Base-by-base conservation (phyloP, 1,139 yeast species). In the Diutina scorzettiae region DNA sequence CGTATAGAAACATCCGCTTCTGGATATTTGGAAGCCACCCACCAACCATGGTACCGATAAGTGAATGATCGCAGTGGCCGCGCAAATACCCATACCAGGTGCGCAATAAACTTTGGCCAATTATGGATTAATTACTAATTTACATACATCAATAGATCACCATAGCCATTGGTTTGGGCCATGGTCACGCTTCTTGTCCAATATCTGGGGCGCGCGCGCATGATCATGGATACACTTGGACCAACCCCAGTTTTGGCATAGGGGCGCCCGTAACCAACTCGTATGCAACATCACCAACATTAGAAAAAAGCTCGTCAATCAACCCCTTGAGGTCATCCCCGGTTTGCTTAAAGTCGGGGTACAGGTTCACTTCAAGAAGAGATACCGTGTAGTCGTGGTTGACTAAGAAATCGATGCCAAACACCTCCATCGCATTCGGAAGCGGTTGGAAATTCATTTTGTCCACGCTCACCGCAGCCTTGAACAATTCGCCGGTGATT, bases 281-380 rank as follows among this genome's bases (percentile, higher is more conserved):
- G 24, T 34, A 34, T 12, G 39, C 29, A 7, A 34, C 39, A 9
- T 34, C 39, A 6, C 39, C 69, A 3, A 73, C 70, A 14, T 68
- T 64, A 31, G 67, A 73, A 51, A 81, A 80, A 40, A 82, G 62
- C 36, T 69, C 77, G 50, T 67, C 66, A 25, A 91, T 84, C 23
- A 89, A 54, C 1, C 54, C 64, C 54, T 81, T 82, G 52, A 91
- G 66, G 5, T 73, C 80, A 17, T 64, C 73, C 11, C 98, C 98
- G 0, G 97, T 91, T 60, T 91, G 98, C 55, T 87, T 87, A 62
- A 91, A 91, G 56, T 91, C 98, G 1, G 98, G 98, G 56, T 82
- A 91, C 8, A 97, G 81, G 55, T 91, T 91, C 40, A 87, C 85
- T 58, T 91, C 98, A 32, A 91, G 63, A 36, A 91, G 58, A 40